Evolutionary conservation across 768 basidiomycete species (phyloP).

Genomic region (Leucosporidium yakuticum): DNA sequence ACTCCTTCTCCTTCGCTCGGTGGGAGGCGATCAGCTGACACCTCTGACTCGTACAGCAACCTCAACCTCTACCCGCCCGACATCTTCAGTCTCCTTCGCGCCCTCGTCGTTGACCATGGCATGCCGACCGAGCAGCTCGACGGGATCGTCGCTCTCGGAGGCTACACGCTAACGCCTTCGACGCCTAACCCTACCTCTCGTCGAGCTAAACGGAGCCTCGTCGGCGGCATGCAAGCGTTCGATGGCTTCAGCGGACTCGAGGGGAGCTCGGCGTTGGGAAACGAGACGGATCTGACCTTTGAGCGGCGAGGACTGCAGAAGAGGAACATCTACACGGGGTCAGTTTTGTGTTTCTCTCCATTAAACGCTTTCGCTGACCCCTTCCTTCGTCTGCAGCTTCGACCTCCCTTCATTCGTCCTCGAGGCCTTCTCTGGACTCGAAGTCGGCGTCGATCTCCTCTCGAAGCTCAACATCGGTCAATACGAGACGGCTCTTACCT

Average conservation of each 20-base stretch:
- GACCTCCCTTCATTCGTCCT: conserved; percentile 59
- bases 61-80: conserved; percentile 61
- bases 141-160: conserved; percentile 50
- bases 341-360: conserved; percentile 34
- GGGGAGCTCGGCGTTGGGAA: too few relatives aligned
- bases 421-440: conserved; percentile 59
- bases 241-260: too few relatives aligned
- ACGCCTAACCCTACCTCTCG: not conserved
- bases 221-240: too few relatives aligned
- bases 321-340: conserved; percentile 51
- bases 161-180: conserved; percentile 5
- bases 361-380: not conserved
- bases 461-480: conserved; percentile 59
- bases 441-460: conserved; percentile 57
- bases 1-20: not conserved
- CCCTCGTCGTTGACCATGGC: conserved; percentile 60
- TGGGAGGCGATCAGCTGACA: not conserved
- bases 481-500: conserved; percentile 59
- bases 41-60: conserved; percentile 46
- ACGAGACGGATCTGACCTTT: conserved; percentile 25
- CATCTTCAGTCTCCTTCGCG: conserved; percentile 67
- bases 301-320: conserved; percentile 46
- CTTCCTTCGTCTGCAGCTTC: conserved; percentile 48
- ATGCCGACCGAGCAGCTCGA: conserved; percentile 59
- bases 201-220: not conserved